A percentile compares a stretch with the other conserved stretches of the same genome.
phyloP scores from a whole-genome alignment of 257 asterid genomes.

The Apocynum venetum region DNA sequence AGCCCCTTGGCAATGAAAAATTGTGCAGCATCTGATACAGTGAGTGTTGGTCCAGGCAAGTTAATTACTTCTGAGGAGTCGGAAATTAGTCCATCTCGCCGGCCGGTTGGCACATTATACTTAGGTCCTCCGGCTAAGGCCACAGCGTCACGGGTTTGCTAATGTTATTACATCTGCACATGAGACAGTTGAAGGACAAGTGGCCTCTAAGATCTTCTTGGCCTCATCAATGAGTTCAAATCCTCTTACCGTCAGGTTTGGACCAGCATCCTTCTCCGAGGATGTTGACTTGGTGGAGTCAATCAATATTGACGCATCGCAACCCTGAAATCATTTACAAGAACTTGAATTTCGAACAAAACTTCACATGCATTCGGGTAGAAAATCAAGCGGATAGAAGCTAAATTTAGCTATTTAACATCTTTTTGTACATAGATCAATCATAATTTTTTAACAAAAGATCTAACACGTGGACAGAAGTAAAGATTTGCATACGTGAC shows the following conservation, averaged over 20 bases:
- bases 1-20: slow-evolving; percentile 45
- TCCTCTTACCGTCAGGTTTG: slow-evolving; percentile 28
- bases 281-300: slow-evolving; percentile 21
- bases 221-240: slow-evolving; percentile 60
- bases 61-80: slow-evolving; percentile 29
- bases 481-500: too few species aligned
- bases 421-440: too few species aligned
- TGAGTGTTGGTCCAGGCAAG: slow-evolving; percentile 51
- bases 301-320: slow-evolving; percentile 37
- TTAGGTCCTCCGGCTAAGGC: slow-evolving; percentile 58
- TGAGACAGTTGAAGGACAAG: slow-evolving; percentile 59
- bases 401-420: too few species aligned
- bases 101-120: slow-evolving; percentile 51
- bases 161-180: slow-evolving; percentile 71
- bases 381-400: too few species aligned
- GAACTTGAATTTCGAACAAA: too few species aligned
- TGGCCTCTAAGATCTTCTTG: slow-evolving; percentile 46
- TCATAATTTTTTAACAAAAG: too few species aligned
- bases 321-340: slow-evolving; percentile 39
- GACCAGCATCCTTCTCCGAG: slow-evolving; percentile 32
- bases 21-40: slow-evolving; percentile 32
- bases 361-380: too few species aligned
- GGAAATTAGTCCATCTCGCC: slow-evolving; percentile 65
- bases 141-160: slow-evolving; percentile 77
- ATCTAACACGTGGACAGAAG: too few species aligned